A percentile compares a stretch with the other conserved stretches of the same genome.
Conservation (phyloP, 1,139 yeast species). For the Yamadazyma sp. region DNA sequence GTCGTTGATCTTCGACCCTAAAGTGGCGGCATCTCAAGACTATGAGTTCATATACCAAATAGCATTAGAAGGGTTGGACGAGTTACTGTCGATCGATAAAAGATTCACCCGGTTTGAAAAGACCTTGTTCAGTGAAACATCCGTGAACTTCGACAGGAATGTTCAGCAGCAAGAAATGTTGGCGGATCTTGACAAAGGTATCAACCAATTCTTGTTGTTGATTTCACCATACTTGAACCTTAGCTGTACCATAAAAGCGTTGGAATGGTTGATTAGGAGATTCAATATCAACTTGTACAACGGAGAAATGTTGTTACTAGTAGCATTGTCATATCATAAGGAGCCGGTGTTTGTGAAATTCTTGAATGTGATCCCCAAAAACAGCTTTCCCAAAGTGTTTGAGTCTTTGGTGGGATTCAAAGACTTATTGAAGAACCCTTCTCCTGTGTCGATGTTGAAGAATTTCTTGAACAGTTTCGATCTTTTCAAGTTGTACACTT, state of each 20-base stretch:
- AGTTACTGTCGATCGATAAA: slow-evolving; percentile 68
- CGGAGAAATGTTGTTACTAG: slow-evolving; percentile 66
- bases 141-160: slow-evolving; percentile 75
- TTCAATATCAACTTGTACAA: slow-evolving; percentile 84
- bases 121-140: slow-evolving; percentile 78
- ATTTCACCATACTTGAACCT: slow-evolving; percentile 75
- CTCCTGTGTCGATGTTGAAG: slow-evolving; percentile 68
- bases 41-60: slow-evolving; percentile 75
- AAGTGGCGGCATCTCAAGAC: slow-evolving; percentile 90
- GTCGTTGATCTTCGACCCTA: slow-evolving; percentile 82
- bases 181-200: slow-evolving; percentile 68
- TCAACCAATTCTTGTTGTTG: slow-evolving; percentile 70
- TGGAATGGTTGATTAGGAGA: slow-evolving; percentile 94
- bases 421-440: slow-evolving; percentile 62
- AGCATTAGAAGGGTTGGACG: slow-evolving; percentile 75
- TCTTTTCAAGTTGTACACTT: slow-evolving; percentile 64
- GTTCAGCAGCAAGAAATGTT: slow-evolving; percentile 76
- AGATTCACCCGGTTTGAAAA: slow-evolving; percentile 68
- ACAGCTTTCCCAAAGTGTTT: slow-evolving; percentile 73
- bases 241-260: slow-evolving; percentile 75
- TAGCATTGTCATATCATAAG: slow-evolving; percentile 76
- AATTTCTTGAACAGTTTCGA: slow-evolving; percentile 67
- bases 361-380: slow-evolving; percentile 62
- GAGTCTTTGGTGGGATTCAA: slow-evolving; percentile 70
- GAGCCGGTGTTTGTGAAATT: slow-evolving; percentile 73